Evolutionary conservation across 2,329 filamentous ascomycete species (phyloP).

Genomic region (Colletotrichum cereale): DNA sequence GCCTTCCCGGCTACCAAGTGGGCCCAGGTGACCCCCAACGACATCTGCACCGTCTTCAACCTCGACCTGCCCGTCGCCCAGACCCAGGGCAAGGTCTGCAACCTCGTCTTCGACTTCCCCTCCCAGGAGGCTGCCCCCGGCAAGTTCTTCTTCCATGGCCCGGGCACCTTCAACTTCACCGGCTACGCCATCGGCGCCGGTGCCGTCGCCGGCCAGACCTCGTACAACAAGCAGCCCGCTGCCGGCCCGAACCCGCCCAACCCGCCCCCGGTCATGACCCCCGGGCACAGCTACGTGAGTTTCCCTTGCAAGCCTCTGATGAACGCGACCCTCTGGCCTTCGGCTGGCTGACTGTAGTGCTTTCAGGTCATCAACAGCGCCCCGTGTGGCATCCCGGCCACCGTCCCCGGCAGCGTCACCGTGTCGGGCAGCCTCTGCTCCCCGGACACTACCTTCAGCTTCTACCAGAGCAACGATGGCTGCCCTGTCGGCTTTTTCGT

Average conservation of each 20-base stretch:
- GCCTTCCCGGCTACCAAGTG: slow-evolving; percentile 24
- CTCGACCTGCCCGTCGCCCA: slow-evolving; percentile 28
- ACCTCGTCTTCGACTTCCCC: slow-evolving; percentile 37
- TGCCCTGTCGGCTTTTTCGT: slow-evolving; percentile 36
- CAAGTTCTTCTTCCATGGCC: slow-evolving; percentile 28
- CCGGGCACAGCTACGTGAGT: slow-evolving; percentile 34
- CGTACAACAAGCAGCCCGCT: slow-evolving; percentile 33
- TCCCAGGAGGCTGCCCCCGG: slow-evolving; percentile 2
- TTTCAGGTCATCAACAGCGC: slow-evolving; percentile 32
- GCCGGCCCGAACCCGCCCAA: slow-evolving; percentile 34
- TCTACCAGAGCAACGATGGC: slow-evolving; percentile 22
- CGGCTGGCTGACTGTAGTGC: neutral
- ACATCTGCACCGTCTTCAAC: slow-evolving; percentile 38
- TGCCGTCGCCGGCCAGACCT: slow-evolving; percentile 32
- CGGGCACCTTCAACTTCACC: slow-evolving; percentile 31
- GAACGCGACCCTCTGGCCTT: no score
- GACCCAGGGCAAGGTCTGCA: slow-evolving; percentile 38
- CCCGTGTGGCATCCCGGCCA: slow-evolving; percentile 29
- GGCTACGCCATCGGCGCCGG: slow-evolving; percentile 35
- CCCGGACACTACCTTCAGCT: slow-evolving; percentile 25
- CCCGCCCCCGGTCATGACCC: slow-evolving; percentile 31
- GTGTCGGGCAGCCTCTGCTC: slow-evolving; percentile 34
- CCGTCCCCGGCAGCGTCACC: slow-evolving; percentile 21
- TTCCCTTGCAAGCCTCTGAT: no score
- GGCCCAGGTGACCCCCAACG: slow-evolving; percentile 21